Evolutionary conservation across 768 basidiomycete genomes (phyloP), one percentile per base, ranked within the genome.

Genomic region (Phanerodontia chrysosporium): DNA sequence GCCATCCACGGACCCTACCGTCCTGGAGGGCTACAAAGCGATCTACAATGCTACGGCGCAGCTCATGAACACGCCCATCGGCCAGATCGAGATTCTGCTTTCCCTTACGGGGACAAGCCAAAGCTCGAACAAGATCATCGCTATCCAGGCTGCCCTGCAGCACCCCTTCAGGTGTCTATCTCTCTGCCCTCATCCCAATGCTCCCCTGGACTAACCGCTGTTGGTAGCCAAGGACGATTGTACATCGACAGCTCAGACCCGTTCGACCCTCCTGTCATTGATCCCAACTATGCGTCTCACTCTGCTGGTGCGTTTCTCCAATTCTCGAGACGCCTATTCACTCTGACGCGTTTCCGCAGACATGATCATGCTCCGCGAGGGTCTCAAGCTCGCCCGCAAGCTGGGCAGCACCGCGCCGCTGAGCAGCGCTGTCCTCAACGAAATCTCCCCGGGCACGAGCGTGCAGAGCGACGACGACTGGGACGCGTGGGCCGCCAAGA

Each of bases 71-170:
- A 70, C 73, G 7, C 69, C 70, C 21, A 74, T 81, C 52, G 85
- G 81, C 0, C 76, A 83, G 58, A 72, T 86, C 27, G 87, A 89
- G 70, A 72, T 89, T 22, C 71, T 89, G 36, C 66, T 81, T 53
- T 67, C 72, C 14, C 70, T 78, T 58, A 80, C 76, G 1, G 76
- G 75, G 12, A 72, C 67, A 24, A 58, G 59, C 1, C 61, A 68
- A 75, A 65, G 77, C 68, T 64, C 73, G 73, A 51, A 79, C 66
- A 65, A 69, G 57, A 72, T 70, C 25, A 72, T 87, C 49, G 76
- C 76, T 4, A 76, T 90, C 55, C 88, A 90, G 66, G 81, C 83
- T 6, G 87, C 84, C 0, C 68, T 87, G 13, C 87, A 89, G 67
- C 84, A 84, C 64, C 83, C 86, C 1, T 75, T 83, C 67, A 85